Conservation (phyloP, 306 rosid genomes). For the Corylus americana region DNA sequence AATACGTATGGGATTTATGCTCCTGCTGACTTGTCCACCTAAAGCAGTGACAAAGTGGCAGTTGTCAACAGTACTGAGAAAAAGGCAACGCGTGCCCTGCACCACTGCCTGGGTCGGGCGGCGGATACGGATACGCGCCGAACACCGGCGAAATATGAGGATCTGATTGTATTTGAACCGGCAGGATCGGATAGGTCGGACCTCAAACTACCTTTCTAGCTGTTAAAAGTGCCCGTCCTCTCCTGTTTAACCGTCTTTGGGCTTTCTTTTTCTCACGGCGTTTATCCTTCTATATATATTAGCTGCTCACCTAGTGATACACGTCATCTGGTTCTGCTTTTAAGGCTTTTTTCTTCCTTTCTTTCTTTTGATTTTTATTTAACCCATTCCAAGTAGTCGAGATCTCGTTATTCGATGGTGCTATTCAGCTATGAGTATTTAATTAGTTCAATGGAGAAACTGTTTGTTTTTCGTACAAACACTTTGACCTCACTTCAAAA, state of each 20-base stretch:
- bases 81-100: slow-evolving; percentile 44
- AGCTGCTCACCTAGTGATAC: not conserved
- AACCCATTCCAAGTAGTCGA: too few species aligned
- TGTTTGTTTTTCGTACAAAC: too few species aligned
- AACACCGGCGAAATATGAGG: slow-evolving; percentile 35
- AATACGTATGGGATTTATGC: not conserved
- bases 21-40: slow-evolving; percentile 32
- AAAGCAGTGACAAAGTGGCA: slow-evolving; percentile 60
- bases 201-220: slow-evolving; percentile 14
- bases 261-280: slow-evolving; percentile 11
- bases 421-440: too few species aligned
- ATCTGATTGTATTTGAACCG: slow-evolving; percentile 4
- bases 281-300: too few species aligned
- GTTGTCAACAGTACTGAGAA: not conserved
- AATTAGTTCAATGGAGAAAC: too few species aligned
- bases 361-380: too few species aligned
- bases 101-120: slow-evolving; percentile 37
- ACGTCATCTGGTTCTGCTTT: not conserved
- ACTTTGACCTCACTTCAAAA: too few species aligned
- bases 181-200: slow-evolving; percentile 4
- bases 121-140: slow-evolving; percentile 48
- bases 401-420: too few species aligned
- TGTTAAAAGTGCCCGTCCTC: not conserved
- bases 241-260: not conserved
- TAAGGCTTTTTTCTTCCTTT: too few species aligned